Evolutionary conservation across 108 stramenopile genomes (phyloP).

Genomic region (Stephanodiscus triporus): DNA sequence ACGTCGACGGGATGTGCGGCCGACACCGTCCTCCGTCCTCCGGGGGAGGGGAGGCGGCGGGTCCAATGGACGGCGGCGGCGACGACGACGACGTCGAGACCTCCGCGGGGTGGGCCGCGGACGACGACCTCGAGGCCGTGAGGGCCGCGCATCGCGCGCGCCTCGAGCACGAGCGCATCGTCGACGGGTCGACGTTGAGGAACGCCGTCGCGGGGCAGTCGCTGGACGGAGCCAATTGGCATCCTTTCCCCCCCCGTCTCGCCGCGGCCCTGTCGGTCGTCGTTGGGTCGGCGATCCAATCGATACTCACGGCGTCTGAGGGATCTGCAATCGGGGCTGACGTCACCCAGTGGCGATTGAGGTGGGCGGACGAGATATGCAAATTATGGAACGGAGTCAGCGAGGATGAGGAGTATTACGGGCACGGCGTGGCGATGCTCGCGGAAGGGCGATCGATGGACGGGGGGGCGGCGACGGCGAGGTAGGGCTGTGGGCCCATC

Average conservation of each 20-base stretch:
- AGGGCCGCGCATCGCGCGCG: conserved; percentile 47
- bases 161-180: conserved; percentile 29
- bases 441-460: not conserved
- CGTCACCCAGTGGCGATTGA: conserved; percentile 73
- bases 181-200: conserved; percentile 30
- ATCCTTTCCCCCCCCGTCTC: conserved; percentile 62
- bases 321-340: conserved; percentile 83
- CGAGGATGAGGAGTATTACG: conserved; percentile 66
- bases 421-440: conserved; percentile 25
- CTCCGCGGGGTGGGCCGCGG: conserved; percentile 53
- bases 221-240: conserved; percentile 22
- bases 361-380: conserved; percentile 81
- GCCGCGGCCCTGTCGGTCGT: conserved; percentile 79
- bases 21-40: conserved; percentile 64
- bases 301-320: conserved; percentile 65
- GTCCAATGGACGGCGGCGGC: conserved; percentile 18
- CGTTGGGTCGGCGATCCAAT: conserved; percentile 77
- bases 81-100: conserved; percentile 15
- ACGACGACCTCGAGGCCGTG: conserved; percentile 72
- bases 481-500: conserved; percentile 23
- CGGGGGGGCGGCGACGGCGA: not conserved
- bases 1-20: conserved; percentile 85
- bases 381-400: conserved; percentile 63
- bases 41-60: conserved; percentile 11
- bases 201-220: not conserved